phyloP scores from a whole-genome alignment of 2,329 filamentous ascomycete species.

The Phaeophleospora eucalypticola region DNA sequence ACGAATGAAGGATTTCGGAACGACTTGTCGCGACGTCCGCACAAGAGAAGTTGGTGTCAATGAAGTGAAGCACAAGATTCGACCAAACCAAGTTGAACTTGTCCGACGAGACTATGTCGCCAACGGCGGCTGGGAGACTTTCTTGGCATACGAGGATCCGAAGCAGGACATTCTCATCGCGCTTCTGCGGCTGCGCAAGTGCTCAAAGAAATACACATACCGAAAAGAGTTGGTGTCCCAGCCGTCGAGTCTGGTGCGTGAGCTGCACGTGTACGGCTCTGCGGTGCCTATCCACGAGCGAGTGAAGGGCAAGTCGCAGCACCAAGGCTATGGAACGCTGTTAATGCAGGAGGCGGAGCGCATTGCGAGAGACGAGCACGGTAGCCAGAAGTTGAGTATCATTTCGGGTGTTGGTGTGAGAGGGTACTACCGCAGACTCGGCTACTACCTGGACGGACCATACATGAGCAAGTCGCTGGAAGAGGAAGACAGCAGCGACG shows the following conservation, averaged over 20 bases:
- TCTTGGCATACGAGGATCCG: slow-evolving; percentile 94
- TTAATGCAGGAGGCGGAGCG: slow-evolving; percentile 97
- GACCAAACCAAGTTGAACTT: slow-evolving; percentile 92
- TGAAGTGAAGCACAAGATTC: slow-evolving; percentile 98
- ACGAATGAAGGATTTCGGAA: slow-evolving; percentile 99
- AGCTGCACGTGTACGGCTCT: slow-evolving; percentile 94
- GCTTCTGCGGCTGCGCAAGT: slow-evolving; percentile 82
- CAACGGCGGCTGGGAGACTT: slow-evolving; percentile 98
- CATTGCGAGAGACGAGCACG: slow-evolving; percentile 90
- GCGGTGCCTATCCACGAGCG: slow-evolving; percentile 96
- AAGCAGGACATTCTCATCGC: slow-evolving; percentile 98
- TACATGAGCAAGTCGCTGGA: slow-evolving; percentile 52
- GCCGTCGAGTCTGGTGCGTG: slow-evolving; percentile 85
- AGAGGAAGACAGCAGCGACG: slow-evolving; percentile 27
- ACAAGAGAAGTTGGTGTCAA: slow-evolving; percentile 97
- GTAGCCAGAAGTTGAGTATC: slow-evolving; percentile 89
- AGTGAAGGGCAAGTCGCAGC: slow-evolving; percentile 95
- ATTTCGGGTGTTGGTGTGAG: slow-evolving; percentile 97
- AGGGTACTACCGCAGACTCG: slow-evolving; percentile 89
- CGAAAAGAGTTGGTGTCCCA: slow-evolving; percentile 80
- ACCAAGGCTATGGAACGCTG: slow-evolving; percentile 93
- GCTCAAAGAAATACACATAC: slow-evolving; percentile 86
- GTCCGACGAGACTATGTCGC: slow-evolving; percentile 89
- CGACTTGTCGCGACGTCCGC: slow-evolving; percentile 90
- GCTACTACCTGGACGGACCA: slow-evolving; percentile 88